These are phyloP conservation scores for Tephrocybe sp. DNA, from an alignment of 768 basidiomycete genomes.

Conservation along the genomic window DNA sequence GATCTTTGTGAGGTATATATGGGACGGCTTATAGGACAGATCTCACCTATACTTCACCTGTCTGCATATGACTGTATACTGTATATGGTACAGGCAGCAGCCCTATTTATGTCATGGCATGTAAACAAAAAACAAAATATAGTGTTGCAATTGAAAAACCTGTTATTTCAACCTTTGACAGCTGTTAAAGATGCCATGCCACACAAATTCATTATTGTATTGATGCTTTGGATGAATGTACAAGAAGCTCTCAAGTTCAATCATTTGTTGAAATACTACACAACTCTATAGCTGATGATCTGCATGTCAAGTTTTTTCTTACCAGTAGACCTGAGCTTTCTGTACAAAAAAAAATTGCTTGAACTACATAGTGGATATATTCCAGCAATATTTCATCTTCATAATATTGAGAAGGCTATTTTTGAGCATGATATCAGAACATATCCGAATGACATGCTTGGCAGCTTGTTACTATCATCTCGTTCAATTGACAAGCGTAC, in stretches of 20 bases:
- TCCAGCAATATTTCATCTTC: constrained; percentile 4
- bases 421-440: constrained; percentile 8
- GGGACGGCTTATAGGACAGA: too few relatives aligned
- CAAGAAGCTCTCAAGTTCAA: neutral
- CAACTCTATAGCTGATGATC: neutral
- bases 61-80: too few relatives aligned
- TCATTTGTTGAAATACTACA: neutral
- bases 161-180: constrained; percentile 11
- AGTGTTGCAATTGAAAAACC: constrained; percentile 14
- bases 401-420: constrained; percentile 13
- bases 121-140: constrained; percentile 8
- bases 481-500: neutral
- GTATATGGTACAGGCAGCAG: too few relatives aligned
- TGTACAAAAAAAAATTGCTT: neutral
- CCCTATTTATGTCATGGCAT: too few relatives aligned
- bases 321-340: neutral
- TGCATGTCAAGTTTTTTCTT: neutral
- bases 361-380: neutral
- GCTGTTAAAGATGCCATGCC: constrained; percentile 1
- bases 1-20: too few relatives aligned
- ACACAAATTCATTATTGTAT: constrained; percentile 9
- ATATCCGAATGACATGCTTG: neutral
- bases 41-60: too few relatives aligned
- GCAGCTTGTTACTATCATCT: neutral
- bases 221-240: constrained; percentile 25